Evolutionary conservation across 257 asterid species (phyloP).

Genomic region (Primulina tabacum): DNA sequence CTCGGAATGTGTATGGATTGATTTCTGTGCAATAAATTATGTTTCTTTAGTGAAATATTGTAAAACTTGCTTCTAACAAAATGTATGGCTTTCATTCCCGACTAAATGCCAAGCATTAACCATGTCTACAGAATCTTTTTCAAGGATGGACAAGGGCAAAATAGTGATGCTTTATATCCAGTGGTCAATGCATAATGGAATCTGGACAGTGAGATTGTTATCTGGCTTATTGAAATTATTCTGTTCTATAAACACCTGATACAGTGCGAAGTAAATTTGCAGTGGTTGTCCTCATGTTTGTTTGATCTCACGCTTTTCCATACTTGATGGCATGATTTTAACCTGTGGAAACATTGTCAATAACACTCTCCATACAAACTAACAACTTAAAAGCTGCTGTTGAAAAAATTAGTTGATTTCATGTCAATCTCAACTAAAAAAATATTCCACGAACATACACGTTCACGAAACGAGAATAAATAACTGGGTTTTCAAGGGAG

Average conservation of each 20-base stretch:
- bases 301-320: neutral
- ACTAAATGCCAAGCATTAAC: slow-evolving; percentile 10
- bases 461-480: neutral
- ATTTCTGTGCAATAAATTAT: slow-evolving; percentile 22
- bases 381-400: neutral
- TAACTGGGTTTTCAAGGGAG: neutral
- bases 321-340: neutral
- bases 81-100: slow-evolving; percentile 15
- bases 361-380: neutral
- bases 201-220: neutral
- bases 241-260: neutral
- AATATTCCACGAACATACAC: neutral
- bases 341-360: neutral
- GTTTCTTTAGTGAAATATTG: slow-evolving; percentile 21
- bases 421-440: neutral
- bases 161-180: neutral
- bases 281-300: neutral
- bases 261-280: neutral
- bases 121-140: neutral
- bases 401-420: neutral
- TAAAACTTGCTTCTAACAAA: slow-evolving; percentile 11
- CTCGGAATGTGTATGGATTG: slow-evolving; percentile 10
- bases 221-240: neutral
- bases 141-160: neutral
- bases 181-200: neutral